Evolutionary conservation across 2,329 filamentous ascomycete species (phyloP), one percentile per base, ranked within the genome.

Genomic region (Chaetothyriales sp.): DNA sequence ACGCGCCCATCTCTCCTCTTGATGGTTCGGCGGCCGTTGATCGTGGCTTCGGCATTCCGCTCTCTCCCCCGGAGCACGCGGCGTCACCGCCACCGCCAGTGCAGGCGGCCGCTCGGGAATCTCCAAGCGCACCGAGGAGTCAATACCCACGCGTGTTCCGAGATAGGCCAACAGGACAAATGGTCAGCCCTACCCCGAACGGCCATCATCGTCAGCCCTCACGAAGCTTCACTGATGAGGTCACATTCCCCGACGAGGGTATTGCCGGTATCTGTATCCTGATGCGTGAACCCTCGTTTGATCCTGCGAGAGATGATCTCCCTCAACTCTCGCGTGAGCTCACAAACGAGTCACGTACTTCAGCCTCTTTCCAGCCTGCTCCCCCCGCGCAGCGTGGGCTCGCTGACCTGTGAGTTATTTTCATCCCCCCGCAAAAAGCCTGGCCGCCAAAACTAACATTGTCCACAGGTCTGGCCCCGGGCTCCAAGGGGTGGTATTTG

Each of bases 241-340:
- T 57, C 47, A 48, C 55, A 3, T 60, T 60, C 46, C 58, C 58
- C 5, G 58, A 60, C 25, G 58, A 60, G 39, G 48, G 54, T 12
- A 58, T 60, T 43, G 49, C 55, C n/a, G 53, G 53, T 43, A 52
- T 60, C 50, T 55, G 59, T 36, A 57, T 60, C 32, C 55, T 56
- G 18, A 58, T 58, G 52, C 55, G 55, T 46, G 57, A 54, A 32
- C 55, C 46, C 47, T 28, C 46, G 10, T 48, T 43, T 45, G 44
- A 32, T 36, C 47, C 49, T 18, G 43, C 47, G 44, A 49, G 51
- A 15, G 51, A 52, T 44, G 44, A 46, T 5, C 19, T 48, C 25
- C 32, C 48, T 32, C 47, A 49, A 9, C 46, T 51, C 19, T 42
- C 46, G 26, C 52, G 46, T 8, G 47, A 49, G 8, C 32, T 32